Conservation (phyloP, 192 early-diverging fungal species). For the Podila epicladia region DNA sequence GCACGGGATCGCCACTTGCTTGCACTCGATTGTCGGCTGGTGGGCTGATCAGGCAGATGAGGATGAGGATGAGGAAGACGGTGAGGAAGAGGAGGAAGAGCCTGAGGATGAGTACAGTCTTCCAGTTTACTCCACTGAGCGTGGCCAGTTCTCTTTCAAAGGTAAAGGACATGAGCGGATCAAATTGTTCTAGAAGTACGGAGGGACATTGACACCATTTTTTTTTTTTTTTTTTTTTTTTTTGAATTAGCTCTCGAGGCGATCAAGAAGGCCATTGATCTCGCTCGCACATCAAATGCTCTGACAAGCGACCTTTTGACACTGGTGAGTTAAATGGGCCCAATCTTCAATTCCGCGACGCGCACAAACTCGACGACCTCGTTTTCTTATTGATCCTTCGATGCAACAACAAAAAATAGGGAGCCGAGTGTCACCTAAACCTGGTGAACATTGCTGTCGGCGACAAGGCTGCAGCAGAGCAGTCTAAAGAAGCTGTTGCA, state of each 20-base stretch:
- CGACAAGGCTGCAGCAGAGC: constrained; percentile 41
- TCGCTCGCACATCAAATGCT: constrained; percentile 22
- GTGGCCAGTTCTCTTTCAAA: constrained; percentile 36
- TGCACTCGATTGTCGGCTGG: constrained; percentile 54
- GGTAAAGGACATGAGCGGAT: background rate
- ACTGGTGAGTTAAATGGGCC: constrained; percentile 12
- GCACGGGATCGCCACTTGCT: constrained; percentile 44
- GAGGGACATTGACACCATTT: too few relatives aligned
- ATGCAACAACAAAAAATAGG: constrained; percentile 11
- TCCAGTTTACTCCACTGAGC: constrained; percentile 40
- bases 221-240: too few relatives aligned
- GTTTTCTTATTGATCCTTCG: background rate
- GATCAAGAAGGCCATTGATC: constrained; percentile 36
- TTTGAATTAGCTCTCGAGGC: constrained; percentile 30
- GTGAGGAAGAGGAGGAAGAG: constrained; percentile 31
- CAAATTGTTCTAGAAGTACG: background rate
- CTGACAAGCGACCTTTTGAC: constrained; percentile 44
- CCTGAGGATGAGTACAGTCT: constrained; percentile 46
- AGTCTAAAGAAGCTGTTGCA: constrained; percentile 36
- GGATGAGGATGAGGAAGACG: constrained; percentile 22
- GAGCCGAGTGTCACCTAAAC: constrained; percentile 48
- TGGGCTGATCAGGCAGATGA: constrained; percentile 49
- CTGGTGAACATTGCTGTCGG: constrained; percentile 49
- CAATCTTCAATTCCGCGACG: background rate
- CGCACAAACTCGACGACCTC: background rate